Percentiles rank a stretch among this genome's conserved stretches.
Evolutionary conservation across 1,284 basidiomycete genomes (phyloP).

Genomic region (Flammula alnicola): DNA sequence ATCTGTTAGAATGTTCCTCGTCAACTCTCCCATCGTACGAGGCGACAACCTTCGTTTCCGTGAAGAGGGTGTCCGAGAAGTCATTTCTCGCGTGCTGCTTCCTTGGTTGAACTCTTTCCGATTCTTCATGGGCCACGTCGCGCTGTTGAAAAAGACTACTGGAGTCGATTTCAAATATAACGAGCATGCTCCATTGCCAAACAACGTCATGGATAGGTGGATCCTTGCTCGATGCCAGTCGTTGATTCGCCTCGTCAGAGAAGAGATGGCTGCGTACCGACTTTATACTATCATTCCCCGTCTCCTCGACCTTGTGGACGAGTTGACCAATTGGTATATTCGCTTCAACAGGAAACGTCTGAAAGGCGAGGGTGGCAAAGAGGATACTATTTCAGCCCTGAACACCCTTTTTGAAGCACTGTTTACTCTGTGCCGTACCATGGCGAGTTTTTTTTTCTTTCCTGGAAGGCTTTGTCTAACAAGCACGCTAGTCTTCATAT

Average conservation of each 20-base stretch:
- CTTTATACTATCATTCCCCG: conserved; percentile 99
- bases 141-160: conserved; percentile 84
- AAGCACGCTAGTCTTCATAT: conserved; percentile 81
- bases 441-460: conserved; percentile 61
- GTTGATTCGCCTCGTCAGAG: conserved; percentile 88
- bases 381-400: conserved; percentile 89
- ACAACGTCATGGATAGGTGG: conserved; percentile 99
- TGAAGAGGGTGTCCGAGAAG: conserved; percentile 97
- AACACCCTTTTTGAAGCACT: conserved; percentile 97
- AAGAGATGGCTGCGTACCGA: conserved; percentile 97
- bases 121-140: conserved; percentile 98
- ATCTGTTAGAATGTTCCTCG: conserved; percentile 85
- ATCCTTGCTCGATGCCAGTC: conserved; percentile 97
- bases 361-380: conserved; percentile 93
- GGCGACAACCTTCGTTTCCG: conserved; percentile 98
- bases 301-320: conserved; percentile 90
- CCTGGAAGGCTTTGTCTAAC: conserved; percentile 14
- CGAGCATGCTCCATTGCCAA: conserved; percentile 81
- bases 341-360: conserved; percentile 96
- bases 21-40: conserved; percentile 98
- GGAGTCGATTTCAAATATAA: conserved; percentile 88
- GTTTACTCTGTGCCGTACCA: conserved; percentile 92
- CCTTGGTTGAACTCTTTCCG: conserved; percentile 99
- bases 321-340: conserved; percentile 99
- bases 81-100: conserved; percentile 91